A percentile compares a stretch with the other conserved stretches of the same genome.
Evolutionary conservation across 306 rosid species (phyloP).

Genomic region (Begonia peltatifolia): DNA sequence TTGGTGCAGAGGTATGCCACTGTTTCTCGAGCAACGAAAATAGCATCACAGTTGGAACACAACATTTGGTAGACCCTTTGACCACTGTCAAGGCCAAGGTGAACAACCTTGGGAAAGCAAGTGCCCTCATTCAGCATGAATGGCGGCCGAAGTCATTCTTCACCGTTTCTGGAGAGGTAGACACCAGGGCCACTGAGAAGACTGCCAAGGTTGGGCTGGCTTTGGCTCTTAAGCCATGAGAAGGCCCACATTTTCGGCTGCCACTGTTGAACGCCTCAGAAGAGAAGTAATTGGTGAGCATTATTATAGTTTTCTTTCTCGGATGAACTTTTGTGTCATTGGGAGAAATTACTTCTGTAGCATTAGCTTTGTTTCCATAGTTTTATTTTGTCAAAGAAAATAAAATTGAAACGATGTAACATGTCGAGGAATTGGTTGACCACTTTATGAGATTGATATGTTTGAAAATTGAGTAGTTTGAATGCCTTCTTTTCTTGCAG

Average conservation of each 20-base stretch:
- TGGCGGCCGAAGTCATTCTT: slow-evolving; percentile 79
- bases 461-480: too few relatives aligned
- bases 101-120: slow-evolving; percentile 53
- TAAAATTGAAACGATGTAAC: too few relatives aligned
- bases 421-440: too few relatives aligned
- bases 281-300: too few relatives aligned
- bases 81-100: slow-evolving; percentile 49
- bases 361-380: too few relatives aligned
- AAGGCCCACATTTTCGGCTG: neutral
- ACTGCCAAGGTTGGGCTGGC: slow-evolving; percentile 66
- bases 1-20: slow-evolving; percentile 61
- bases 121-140: slow-evolving; percentile 66
- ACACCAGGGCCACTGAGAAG: slow-evolving; percentile 65
- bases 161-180: slow-evolving; percentile 80
- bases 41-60: slow-evolving; percentile 54
- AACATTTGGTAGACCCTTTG: slow-evolving; percentile 58
- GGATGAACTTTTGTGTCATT: too few relatives aligned
- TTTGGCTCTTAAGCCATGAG: slow-evolving; percentile 70
- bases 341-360: too few relatives aligned
- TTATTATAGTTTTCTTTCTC: too few relatives aligned
- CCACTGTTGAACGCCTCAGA: too few relatives aligned
- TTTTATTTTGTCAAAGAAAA: too few relatives aligned
- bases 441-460: too few relatives aligned
- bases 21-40: slow-evolving; percentile 46
- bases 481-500: too few relatives aligned